These are phyloP conservation scores for Zoysia pacifica DNA, from an alignment of 176 grass and related monocot species.

Conservation along the genomic window DNA sequence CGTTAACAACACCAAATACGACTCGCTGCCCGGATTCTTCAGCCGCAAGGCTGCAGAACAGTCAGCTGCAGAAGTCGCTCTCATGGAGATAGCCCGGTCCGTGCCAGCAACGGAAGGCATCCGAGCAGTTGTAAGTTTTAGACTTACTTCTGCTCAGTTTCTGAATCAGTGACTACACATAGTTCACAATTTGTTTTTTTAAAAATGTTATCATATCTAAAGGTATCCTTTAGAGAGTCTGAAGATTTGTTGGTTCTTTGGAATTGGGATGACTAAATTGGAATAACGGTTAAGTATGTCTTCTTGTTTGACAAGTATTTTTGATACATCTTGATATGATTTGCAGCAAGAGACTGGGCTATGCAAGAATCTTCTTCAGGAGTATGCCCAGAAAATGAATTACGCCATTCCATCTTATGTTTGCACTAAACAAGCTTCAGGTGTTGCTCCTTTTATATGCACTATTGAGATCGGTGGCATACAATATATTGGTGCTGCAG, in stretches of 20 bases:
- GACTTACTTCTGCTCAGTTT: not conserved
- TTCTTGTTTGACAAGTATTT: not conserved
- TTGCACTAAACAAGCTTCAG: constrained; percentile 60
- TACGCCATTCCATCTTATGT: constrained; percentile 90
- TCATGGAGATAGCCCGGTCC: constrained; percentile 61
- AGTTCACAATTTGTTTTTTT: not conserved
- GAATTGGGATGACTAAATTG: constrained; percentile 17
- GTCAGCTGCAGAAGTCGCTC: constrained; percentile 82
- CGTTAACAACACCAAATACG: constrained; percentile 64
- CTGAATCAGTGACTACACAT: not conserved
- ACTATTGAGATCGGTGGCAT: constrained; percentile 91
- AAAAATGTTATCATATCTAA: constrained; percentile 18
- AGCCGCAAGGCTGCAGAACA: constrained; percentile 85
- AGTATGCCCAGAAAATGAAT: constrained; percentile 99
- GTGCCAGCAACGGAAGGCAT: constrained; percentile 22
- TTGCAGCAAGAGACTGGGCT: constrained; percentile 78
- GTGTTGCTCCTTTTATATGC: constrained; percentile 60
- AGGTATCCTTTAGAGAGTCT: not conserved
- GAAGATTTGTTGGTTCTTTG: not conserved
- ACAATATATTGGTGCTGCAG: constrained; percentile 85
- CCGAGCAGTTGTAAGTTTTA: constrained; percentile 45
- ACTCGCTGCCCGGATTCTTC: constrained; percentile 81
- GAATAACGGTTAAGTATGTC: not conserved
- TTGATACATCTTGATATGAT: constrained; percentile 21
- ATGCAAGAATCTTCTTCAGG: constrained; percentile 97